Base-by-base conservation (phyloP, 768 basidiomycete genomes). In the Tephrocybe sp. region DNA sequence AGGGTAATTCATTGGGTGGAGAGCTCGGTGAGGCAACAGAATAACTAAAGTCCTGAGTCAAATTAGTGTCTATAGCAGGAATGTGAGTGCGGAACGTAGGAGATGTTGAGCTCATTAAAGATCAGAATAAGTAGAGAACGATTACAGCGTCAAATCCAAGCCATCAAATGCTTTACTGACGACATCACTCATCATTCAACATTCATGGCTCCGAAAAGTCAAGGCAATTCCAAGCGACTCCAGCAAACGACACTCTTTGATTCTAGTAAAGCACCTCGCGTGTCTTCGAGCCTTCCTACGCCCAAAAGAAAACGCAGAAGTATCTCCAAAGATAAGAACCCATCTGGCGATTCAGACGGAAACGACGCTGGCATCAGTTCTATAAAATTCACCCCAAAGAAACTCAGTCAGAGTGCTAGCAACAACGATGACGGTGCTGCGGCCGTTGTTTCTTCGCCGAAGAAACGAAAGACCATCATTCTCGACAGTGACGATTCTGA, bases 331-430 rank as follows among this genome's bases (percentile, higher is more conserved):
- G 48, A 14, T 36, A 13, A 17, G 8, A 19, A 42, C 45, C 48
- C 30, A 26, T 55, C 49, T 51, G 56, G 54, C 39, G 55, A 57
- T 7, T 26, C 30, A 32, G 54, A 61, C 23, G 63, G 60, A 5
- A 60, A 49, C 7, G 54, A 60, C 6, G 65, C 62, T 41, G 57
- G 77, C 52, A 72, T 83, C 35, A 74, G 70, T 13, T 74, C 68
- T 22, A 82, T 85, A 43, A 75, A 60, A 39, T 78, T 87, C 44
- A 77, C 77, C 52, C 68, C 75, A 14, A 54, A 68, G 36, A 51
- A 51, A 30, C 52, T 57, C 16, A 2, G 7, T 5, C 20, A 39
- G 14, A 32, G 23, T 6, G 38, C 31, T 16, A 32, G 22, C 44
- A 35, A 30, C 4, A 43, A 36, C 30, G 44, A 52, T 9, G 49